Percentiles rank a stretch among this genome's conserved stretches.
These are phyloP conservation scores for Taphrina confusa DNA, from an alignment of 1,139 yeast genomes.

Conservation along the genomic window DNA sequence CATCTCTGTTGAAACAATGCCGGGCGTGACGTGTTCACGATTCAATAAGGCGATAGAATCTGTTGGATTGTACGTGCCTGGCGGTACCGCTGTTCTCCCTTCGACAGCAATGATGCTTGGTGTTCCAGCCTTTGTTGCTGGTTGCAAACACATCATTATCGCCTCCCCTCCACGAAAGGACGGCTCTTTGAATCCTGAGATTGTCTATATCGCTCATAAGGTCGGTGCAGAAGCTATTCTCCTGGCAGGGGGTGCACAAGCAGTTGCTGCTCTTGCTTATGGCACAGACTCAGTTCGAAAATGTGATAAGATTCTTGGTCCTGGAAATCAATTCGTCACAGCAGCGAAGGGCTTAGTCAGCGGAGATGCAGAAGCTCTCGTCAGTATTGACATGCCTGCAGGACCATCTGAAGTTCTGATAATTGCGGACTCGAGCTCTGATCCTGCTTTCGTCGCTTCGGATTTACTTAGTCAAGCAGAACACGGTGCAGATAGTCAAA, in stretches of 20 bases:
- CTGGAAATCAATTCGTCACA: conserved; percentile 98
- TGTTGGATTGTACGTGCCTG: conserved; percentile 95
- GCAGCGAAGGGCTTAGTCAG: conserved; percentile 98
- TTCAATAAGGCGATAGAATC: conserved; percentile 92
- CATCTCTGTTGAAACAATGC: conserved; percentile 85
- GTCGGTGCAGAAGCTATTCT: conserved; percentile 88
- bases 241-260: conserved; percentile 99
- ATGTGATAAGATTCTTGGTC: conserved; percentile 96
- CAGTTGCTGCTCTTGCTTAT: conserved; percentile 97
- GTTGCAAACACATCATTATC: conserved; percentile 86
- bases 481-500: conserved; percentile 98
- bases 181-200: conserved; percentile 94
- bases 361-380: conserved; percentile 90
- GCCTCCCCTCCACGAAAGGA: conserved; percentile 98
- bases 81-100: conserved; percentile 97
- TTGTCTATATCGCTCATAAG: conserved; percentile 94
- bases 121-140: conserved; percentile 98
- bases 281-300: conserved; percentile 91
- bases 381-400: conserved; percentile 99
- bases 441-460: conserved; percentile 92
- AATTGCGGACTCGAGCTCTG: conserved; percentile 81
- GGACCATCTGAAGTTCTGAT: conserved; percentile 98
- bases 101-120: conserved; percentile 98
- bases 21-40: conserved; percentile 91
- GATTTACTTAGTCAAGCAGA: conserved; percentile 97